phyloP scores from a whole-genome alignment of 345 rosid genomes.

The Mangifera indica region DNA sequence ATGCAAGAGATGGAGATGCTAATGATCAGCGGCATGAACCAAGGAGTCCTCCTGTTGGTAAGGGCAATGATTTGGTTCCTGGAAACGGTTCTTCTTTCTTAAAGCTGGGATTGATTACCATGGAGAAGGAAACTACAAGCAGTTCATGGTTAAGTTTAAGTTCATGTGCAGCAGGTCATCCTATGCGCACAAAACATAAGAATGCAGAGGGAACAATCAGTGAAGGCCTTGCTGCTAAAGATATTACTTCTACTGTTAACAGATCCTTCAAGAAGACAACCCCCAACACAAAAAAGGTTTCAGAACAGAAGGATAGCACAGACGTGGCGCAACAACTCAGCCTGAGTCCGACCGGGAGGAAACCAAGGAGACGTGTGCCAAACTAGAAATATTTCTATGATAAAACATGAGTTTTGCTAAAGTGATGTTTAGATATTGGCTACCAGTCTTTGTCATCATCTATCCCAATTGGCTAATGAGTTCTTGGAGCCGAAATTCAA shows the following conservation, averaged over 20 bases:
- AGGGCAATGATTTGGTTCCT: constrained; percentile 15
- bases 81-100: constrained; percentile 27
- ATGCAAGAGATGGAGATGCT: constrained; percentile 29
- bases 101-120: constrained; percentile 31
- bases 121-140: constrained; percentile 44
- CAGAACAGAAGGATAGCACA: constrained; percentile 31
- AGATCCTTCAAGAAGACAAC: constrained; percentile 48
- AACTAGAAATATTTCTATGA: too few relatives aligned
- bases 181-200: constrained; percentile 32
- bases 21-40: constrained; percentile 28
- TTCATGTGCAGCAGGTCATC: constrained; percentile 38
- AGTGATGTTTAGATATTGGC: too few relatives aligned
- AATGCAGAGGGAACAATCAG: constrained; percentile 26
- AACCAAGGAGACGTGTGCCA: constrained; percentile 52
- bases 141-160: constrained; percentile 81
- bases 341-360: constrained; percentile 48
- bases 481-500: background rate
- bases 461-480: constrained; percentile 11
- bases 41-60: constrained; percentile 7
- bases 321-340: constrained; percentile 45
- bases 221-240: constrained; percentile 27
- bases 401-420: too few relatives aligned
- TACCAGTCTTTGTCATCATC: constrained; percentile 18
- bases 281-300: constrained; percentile 31
- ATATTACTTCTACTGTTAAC: constrained; percentile 30